Conservation (phyloP, 2,329 filamentous ascomycete genomes). For the Ophiostoma novo-ulmi region DNA sequence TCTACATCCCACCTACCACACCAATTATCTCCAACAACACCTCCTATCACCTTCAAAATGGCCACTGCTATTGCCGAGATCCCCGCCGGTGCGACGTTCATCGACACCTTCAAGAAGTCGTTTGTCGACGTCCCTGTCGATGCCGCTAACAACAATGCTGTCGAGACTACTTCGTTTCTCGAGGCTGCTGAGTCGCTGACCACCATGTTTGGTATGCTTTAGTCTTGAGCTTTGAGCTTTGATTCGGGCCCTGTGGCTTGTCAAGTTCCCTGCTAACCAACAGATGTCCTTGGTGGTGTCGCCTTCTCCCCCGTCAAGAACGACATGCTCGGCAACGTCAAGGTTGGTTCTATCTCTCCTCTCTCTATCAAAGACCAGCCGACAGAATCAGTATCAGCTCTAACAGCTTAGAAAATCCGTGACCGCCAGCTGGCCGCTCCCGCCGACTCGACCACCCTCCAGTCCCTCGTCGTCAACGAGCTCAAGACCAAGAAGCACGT, state of each 20-base stretch:
- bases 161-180: slow-evolving; percentile 81
- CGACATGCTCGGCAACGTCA: slow-evolving; percentile 87
- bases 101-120: slow-evolving; percentile 77
- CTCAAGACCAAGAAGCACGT: slow-evolving; percentile 82
- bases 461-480: slow-evolving; percentile 81
- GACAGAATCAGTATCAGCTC: not conserved
- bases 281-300: slow-evolving; percentile 60
- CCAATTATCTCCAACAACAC: not conserved
- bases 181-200: slow-evolving; percentile 83
- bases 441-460: slow-evolving; percentile 72
- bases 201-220: slow-evolving; percentile 68
- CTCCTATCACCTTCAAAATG: slow-evolving; percentile 38
- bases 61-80: slow-evolving; percentile 41
- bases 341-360: slow-evolving; percentile 48
- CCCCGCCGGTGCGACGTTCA: slow-evolving; percentile 69
- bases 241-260: too few species aligned
- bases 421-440: slow-evolving; percentile 75
- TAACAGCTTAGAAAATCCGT: slow-evolving; percentile 68
- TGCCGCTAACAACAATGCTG: slow-evolving; percentile 65
- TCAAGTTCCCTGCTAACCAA: not conserved
- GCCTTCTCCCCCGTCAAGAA: slow-evolving; percentile 88
- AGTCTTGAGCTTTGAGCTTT: too few species aligned
- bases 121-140: slow-evolving; percentile 80
- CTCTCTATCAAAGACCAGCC: not conserved
- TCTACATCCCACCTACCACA: not conserved